Evolutionary conservation across 352 stramenopile genomes (phyloP).

Genomic region (Globisporangium radiosum): DNA sequence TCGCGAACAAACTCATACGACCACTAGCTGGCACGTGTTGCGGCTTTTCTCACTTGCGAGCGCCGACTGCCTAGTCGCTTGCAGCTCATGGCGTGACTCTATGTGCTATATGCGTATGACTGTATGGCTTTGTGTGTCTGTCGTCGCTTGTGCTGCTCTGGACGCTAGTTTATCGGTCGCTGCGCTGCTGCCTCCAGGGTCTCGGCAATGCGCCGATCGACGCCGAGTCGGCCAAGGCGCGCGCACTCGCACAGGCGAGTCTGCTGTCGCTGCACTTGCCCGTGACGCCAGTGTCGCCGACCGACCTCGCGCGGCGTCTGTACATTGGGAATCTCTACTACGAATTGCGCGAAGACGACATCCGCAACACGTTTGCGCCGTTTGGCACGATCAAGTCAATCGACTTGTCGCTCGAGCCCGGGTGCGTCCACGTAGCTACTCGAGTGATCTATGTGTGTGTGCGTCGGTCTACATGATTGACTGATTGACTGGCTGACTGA

Average conservation of each 20-base stretch:
- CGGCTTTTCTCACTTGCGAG: too few species aligned
- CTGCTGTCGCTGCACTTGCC: slow-evolving; percentile 54
- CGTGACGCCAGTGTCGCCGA: slow-evolving; percentile 34
- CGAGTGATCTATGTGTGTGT: not conserved
- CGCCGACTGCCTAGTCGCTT: too few species aligned
- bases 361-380: slow-evolving; percentile 53
- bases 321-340: slow-evolving; percentile 84
- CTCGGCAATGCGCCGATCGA: slow-evolving; percentile 28
- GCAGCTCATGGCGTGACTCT: too few species aligned
- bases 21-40: not conserved
- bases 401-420: slow-evolving; percentile 70
- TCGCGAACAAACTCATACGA: not conserved
- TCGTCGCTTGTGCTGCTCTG: slow-evolving; percentile 12
- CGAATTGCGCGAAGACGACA: slow-evolving; percentile 75
- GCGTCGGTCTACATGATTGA: not conserved
- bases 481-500: too few species aligned
- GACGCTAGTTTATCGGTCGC: slow-evolving; percentile 43
- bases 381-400: slow-evolving; percentile 70
- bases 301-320: slow-evolving; percentile 59
- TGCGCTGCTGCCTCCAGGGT: slow-evolving; percentile 34
- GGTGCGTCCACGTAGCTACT: slow-evolving; percentile 22
- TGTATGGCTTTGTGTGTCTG: slow-evolving; percentile 18
- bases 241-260: slow-evolving; percentile 64
- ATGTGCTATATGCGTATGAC: slow-evolving; percentile 8
- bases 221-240: slow-evolving; percentile 46